Percentiles rank a stretch among this genome's conserved stretches.
Evolutionary conservation across 768 basidiomycete genomes (phyloP).

Genomic region (Erythrobasidium yunnanense): DNA sequence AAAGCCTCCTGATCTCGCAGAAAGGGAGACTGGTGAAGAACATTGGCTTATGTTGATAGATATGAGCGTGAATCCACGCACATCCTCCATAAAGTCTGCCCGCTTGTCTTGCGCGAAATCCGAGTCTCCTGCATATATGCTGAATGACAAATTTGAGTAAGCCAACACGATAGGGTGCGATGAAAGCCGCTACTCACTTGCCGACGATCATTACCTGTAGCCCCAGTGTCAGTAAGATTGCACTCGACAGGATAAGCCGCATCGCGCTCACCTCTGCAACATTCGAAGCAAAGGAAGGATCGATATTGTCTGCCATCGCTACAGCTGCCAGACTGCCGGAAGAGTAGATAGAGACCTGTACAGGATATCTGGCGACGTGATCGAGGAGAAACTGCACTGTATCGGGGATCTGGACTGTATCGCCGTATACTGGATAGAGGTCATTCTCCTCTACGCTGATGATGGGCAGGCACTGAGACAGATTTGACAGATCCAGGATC

Average conservation of each 20-base stretch:
- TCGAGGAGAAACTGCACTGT: slow-evolving; percentile 9
- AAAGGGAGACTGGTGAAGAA: slow-evolving; percentile 7
- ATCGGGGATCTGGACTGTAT: not conserved
- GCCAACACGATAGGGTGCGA: too few species aligned
- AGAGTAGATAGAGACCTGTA: slow-evolving; percentile 16
- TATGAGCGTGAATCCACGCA: too few species aligned
- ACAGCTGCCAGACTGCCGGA: slow-evolving; percentile 1
- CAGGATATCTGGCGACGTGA: slow-evolving; percentile 1
- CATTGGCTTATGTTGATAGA: not conserved
- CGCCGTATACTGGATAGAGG: slow-evolving; percentile 3
- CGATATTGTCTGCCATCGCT: slow-evolving; percentile 3
- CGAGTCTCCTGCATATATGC: too few species aligned
- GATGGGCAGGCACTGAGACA: not conserved
- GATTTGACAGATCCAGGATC: not conserved
- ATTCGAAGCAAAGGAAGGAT: not conserved
- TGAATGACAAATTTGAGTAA: too few species aligned
- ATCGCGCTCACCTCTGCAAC: slow-evolving; percentile 2
- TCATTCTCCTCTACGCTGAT: not conserved
- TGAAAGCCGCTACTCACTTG: not conserved
- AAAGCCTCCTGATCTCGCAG: slow-evolving; percentile 18
- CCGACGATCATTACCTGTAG: not conserved
- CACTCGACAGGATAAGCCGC: not conserved
- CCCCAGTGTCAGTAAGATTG: not conserved
- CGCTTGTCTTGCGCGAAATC: too few species aligned
- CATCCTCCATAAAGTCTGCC: too few species aligned